phyloP scores from a whole-genome alignment of 2,329 filamentous ascomycete species.

The Aspergillus phoenicis region DNA sequence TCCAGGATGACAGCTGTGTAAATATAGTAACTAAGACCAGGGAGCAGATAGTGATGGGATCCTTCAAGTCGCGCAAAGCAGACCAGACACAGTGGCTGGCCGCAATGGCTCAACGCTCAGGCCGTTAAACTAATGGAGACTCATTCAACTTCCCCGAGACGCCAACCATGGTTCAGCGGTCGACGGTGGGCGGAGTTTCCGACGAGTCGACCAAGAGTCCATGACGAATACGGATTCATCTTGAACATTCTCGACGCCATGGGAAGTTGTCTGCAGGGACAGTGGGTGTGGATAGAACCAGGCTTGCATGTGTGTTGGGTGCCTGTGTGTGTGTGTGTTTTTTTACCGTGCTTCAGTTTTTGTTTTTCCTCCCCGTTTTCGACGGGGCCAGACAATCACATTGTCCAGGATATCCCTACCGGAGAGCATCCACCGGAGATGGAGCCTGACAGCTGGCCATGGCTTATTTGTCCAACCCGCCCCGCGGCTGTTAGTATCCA shows the following conservation, averaged over 20 bases:
- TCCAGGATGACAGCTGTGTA: background rate
- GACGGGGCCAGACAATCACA: background rate
- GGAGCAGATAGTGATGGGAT: background rate
- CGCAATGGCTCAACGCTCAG: constrained; percentile 5
- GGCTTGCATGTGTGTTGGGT: no score
- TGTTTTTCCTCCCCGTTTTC: no score
- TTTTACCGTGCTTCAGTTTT: no score
- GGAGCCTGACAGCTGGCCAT: constrained; percentile 20
- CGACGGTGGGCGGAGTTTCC: background rate
- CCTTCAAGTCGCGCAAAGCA: background rate
- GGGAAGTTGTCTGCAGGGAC: constrained; percentile 1
- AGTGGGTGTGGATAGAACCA: background rate
- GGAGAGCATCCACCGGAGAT: background rate
- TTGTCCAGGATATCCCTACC: constrained; percentile 3
- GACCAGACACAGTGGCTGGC: no score
- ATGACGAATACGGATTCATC: background rate
- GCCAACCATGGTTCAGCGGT: background rate
- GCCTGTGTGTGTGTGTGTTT: no score
- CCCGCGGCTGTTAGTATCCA: background rate
- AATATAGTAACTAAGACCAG: background rate
- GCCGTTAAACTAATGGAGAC: constrained; percentile 1
- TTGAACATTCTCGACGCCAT: background rate
- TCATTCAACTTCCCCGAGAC: background rate
- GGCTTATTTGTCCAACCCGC: constrained; percentile 16
- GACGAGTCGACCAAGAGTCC: background rate